Evolutionary conservation across 1,139 yeast genomes (phyloP), one percentile per base, ranked within the genome.

Genomic region (Debaryomyces sp.): DNA sequence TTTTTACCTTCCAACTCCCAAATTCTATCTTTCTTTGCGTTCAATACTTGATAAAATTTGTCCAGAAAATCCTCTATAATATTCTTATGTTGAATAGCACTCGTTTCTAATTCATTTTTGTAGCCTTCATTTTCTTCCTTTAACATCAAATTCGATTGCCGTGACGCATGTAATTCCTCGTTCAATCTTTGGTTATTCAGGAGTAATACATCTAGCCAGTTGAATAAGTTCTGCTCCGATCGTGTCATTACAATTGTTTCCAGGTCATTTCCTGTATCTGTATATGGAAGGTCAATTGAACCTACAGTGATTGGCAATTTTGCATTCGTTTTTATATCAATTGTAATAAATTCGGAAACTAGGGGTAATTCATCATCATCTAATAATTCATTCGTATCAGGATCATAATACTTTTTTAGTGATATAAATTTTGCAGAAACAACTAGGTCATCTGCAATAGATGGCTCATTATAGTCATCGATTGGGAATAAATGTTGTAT

Each of bases 11-110:
- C 43, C 18, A 41, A 30, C 13, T 71, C 63, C 59, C 73, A 64
- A 8, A 75, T 75, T 51, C 56, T 62, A 45, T 63, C 66, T 53
- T 74, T 73, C 54, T 76, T 76, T 23, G 70, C 52, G 46, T 68
- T 66, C 41, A 76, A 58, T 5, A 72, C 66, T 45, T 64, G 70
- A 50, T 68, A 69, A 46, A 73, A 73, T 53, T 73, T 71, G 48
- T 59, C 62, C 50, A 73, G 71, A 30, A 75, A 47, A 54, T 76
- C 79, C 2, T 57, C 50, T 2, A 70, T 52, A 4, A 75, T 66
- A 15, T 36, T 35, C 13, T 62, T 50, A 50, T 68, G 67, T 40
- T 73, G 73, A 5, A 41, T 41, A 33, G 57, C 60, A 46, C 61
- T 53, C 21, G 48, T 50, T 21, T 55, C 57, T 30, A 59, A 56